Base-by-base conservation (phyloP, 1,139 yeast genomes). In the Pichia terricola region DNA sequence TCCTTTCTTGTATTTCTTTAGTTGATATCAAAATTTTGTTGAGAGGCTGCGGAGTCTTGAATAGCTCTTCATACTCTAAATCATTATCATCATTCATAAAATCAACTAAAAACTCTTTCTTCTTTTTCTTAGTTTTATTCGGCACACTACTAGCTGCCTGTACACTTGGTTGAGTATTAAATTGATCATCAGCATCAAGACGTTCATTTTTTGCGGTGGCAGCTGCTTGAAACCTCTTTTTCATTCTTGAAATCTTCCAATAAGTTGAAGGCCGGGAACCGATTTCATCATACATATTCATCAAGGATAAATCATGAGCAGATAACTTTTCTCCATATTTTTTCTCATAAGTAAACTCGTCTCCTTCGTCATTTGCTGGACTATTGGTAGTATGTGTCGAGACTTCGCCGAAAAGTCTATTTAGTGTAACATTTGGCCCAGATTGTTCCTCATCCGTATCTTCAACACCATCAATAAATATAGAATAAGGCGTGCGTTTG, bases 191-290 rank as follows among this genome's bases (percentile, higher is more conserved):
- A 10, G 34, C 41, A n/a, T 34, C 41, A 16, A 11, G 11, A 10
- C 26, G 22, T 16, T 16, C 22, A 16, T 16, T 16, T 16, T 16
- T 16, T 16, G 22, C 22, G 22, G 22, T 16, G 22, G 22, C 22
- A 16, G 22, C 22, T 16, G 22, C 22, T 16, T 16, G 22, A 16
- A 16, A 16, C 22, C 22, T 16, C 30, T 41, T 36, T 38, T 43
- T 56, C 31, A 55, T 52, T 38, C 46, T 61, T 51, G 47, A 54
- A 9, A 89, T 85, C 62, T 83, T 84, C 97, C 97, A 91, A 62
- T 87, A 94, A 50, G 86, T 94, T 9, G 26, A 26, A 5, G 96
- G 91, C 7, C 96, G 96, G 38, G 94, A 75, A 61, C 55, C 77
- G 55, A 46, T 65, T 9, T 39, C 65, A 67, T 49, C 66, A 55